Evolutionary conservation across 257 asterid genomes (phyloP), one percentile per base, ranked within the genome.

Genomic region (Salvia hispanica): DNA sequence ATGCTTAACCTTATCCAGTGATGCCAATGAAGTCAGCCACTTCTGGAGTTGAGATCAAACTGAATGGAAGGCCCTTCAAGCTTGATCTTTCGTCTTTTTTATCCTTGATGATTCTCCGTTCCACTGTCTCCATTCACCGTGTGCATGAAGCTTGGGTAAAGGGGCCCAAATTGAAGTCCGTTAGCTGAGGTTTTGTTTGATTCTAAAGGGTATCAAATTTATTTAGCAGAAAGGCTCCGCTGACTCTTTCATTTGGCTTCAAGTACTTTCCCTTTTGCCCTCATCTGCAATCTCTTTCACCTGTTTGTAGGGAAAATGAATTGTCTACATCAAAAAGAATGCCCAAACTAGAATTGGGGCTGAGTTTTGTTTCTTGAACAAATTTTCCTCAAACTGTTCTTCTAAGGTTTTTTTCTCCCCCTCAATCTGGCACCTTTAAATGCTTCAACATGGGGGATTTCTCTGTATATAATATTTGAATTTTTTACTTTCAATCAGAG

Each of bases 191-290:
- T 71, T 79, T 89, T 14, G 96, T n/a, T 80, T 58, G 84, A 77
- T 8, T 87, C 92, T 9, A n/a, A n/a, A 83, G 71, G 31, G 55
- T 73, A 48, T 73, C 79, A 21, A 86, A 74, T 70, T 67, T 79
- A 43, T 79, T 75, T 78, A 1, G 80, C 56, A 39, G 95, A 79
- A 4, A 92, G 86, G 76, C 85, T 84, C 15, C 73, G 81, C 33
- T 86, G 89, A 31, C 97, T 70, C 83, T 89, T 51, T 84, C 95
- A 63, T 80, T 89, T 86, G 53, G 90, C 74, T 64, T 92, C 79
- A 92, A 80, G 79, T 92, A 92, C 77, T n/a, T 81, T 92, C 65
- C 97, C 96, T 71, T 92, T 97, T 5, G 98, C 88, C 78, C 98
- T 83, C 91, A 84, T 88, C 62, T 88, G 97, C 81, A 92, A 33